Evolutionary conservation across 2,329 filamentous ascomycete genomes (phyloP), one percentile per base, ranked within the genome.

Genomic region (Pyricularia pennisetigena): DNA sequence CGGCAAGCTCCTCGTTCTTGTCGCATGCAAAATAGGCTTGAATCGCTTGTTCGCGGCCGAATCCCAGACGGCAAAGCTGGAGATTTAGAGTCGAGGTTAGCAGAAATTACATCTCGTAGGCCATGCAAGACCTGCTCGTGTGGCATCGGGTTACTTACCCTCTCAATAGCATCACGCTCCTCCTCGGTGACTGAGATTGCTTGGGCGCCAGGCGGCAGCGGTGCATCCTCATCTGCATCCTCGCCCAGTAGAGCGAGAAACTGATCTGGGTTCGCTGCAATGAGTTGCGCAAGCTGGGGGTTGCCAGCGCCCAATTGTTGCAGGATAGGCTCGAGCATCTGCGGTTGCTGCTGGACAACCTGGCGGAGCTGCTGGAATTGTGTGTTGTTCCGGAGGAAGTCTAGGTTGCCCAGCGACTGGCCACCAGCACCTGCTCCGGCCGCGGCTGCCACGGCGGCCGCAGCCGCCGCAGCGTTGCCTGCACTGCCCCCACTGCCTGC

Each of bases 11-110:
- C 81, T 99, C 95, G 79, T 99, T 98, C 86, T 98, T 99, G 80
- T 99, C 95, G 79, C 95, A 99, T 41, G 95, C 95, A 77, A 99
- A 99, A 82, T 98, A 99, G 29, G 95, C 95, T 81, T 99, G 94
- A 73, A 98, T 97, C 67, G 95, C 95, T 74, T 93, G 88, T 74
- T 98, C 93, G 70, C 94, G 89, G 74, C 94, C 89, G 78, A 99
- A 99, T 49, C 95, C 95, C 63, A 99, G 88, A 71, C 91, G 90
- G 81, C 93, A 97, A 76, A 99, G 84, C 92, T 97, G 71, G 67
- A 9, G 72, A 67, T 41, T 35, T 3, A 6, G 64, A 7, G 7
- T 24, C 1, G 4, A 26, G 8, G 23, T 65, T 65, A 65, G 64
- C n/a, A 49, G 1, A 26, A 6, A n/a, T 49, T 8, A 67, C 54